phyloP scores from a whole-genome alignment of 2,329 filamentous ascomycete genomes.

The Camillea tinctor region DNA sequence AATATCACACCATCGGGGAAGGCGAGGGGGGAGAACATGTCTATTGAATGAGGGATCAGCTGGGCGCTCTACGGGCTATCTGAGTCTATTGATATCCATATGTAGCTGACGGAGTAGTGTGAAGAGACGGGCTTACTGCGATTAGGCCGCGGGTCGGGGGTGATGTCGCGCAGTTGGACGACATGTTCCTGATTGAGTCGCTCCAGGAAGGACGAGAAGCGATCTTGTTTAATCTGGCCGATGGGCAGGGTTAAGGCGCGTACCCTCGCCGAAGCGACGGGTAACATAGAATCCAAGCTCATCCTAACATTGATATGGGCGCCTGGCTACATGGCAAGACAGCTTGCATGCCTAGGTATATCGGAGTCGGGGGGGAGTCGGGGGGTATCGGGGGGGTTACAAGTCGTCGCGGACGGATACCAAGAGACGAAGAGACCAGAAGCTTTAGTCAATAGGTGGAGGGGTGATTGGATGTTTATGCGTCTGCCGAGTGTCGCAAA shows the following conservation, averaged over 20 bases:
- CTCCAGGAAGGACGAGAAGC: constrained; percentile 76
- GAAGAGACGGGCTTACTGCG: constrained; percentile 61
- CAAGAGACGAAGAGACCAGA: background rate
- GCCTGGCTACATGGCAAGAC: constrained; percentile 25
- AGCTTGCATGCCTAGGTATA: constrained; percentile 29
- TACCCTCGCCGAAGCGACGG: constrained; percentile 87
- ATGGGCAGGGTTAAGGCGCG: constrained; percentile 84
- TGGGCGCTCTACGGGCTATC: background rate
- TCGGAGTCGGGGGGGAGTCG: too few relatives aligned
- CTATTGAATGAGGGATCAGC: constrained; percentile 45
- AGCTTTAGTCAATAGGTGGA: background rate
- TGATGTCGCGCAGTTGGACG: constrained; percentile 82
- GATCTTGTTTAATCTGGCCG: constrained; percentile 77
- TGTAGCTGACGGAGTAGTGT: background rate
- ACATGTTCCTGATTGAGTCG: constrained; percentile 77
- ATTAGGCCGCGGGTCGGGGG: constrained; percentile 78
- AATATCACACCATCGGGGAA: constrained; percentile 84
- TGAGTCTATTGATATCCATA: too few relatives aligned
- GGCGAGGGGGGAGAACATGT: constrained; percentile 89
- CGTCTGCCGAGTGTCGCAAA: background rate
- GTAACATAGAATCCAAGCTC: constrained; percentile 85
- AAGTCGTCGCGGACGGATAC: background rate
- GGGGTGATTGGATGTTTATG: background rate
- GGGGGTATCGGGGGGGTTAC: too few relatives aligned
- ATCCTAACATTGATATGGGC: constrained; percentile 58